Base-by-base conservation (phyloP, 108 stramenopile species). In the Ochromonas danica region DNA sequence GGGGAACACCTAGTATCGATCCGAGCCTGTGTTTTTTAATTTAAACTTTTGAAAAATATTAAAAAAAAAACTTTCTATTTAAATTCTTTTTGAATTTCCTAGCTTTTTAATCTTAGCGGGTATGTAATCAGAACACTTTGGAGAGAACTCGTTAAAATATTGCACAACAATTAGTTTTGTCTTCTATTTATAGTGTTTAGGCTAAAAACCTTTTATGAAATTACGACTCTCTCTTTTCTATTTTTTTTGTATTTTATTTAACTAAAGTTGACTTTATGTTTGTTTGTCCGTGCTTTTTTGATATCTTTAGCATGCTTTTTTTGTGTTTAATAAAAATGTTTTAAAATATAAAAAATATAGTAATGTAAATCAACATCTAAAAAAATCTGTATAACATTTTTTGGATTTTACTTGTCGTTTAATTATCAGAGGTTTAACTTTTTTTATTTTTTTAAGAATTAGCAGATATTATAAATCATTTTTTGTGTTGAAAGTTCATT, bases 71-170 rank as follows among this genome's bases (percentile, higher is more conserved):
- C 51, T 57, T 57, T 57, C 51, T 57, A 57, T 57, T 57, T 57
- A 57, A 57, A 57, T 57, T 43, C 30, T 79, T 71, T 28, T 67
- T 0, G 71, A 85, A 42, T 67, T 57, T 43, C 81, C 78, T 0
- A 31, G 30, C 28, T 65, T 77, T 57, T 14, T 28, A 0, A 57
- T 57, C 51, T 57, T 57, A 57, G 51, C 51, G 51, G 51, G 51
- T 57, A 57, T 57, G 51, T 57, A 57, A 57, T 57, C 51, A 57
- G 51, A 57, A 57, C 51, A 22, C 51, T 57, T 57, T 57, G 51
- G 51, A 57, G 51, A 57, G 51, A 57, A 57, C 51, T 57, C 51
- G 51, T 22, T 57, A 10, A 57, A 10, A 57, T 57, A 22, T 17
- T 22, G 22, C 51, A 57, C 51, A 22, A 57, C 25, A 67, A 67